Evolutionary conservation across 164 flowering plant species (phyloP), one percentile per base, ranked within the genome.

Genomic region (Malania oleifera): DNA sequence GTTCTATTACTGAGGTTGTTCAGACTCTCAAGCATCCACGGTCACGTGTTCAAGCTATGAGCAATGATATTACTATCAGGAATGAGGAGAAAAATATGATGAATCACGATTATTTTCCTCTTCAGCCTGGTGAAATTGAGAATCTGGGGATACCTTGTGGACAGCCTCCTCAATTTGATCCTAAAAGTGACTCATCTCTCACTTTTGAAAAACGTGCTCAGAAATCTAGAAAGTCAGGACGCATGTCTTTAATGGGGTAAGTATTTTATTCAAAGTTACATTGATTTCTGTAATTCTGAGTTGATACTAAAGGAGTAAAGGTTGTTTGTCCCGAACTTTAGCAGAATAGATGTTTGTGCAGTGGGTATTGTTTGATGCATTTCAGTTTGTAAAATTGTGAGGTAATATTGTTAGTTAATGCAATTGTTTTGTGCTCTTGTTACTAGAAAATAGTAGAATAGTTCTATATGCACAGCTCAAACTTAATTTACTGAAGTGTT

Each of bases 1-100:
- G 63, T 64, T 90, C 97, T 27, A 85, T 93, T 14, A 73, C 75
- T 11, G 99, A 89, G 77, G 97, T 93, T 65, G 86, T 93, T 22
- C 97, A 93, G 52, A 86, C 92, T 43, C 72, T 93, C 50, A 90
- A 80, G 70, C 80, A 78, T 68, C 92, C 92, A 20, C 71, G 63
- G 25, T 58, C 81, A 48, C 85, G 74, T 2, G 17, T 15, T 43
- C 46, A 43, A 17, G 20, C 46, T 43, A 4, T 43, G 8, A 17
- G 20, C 8, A n/a, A 43, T 2, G 80, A 70, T 17, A 52, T 55
- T 18, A 60, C 60, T 22, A 29, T 38, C 50, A 78, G 61, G 55
- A 43, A 19, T 34, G 72, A 67, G 31, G 75, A 68, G 55, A 57
- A 25, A 26, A 85, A 77, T 20, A 80, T 73, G 28, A 63, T 67